Evolutionary conservation across 2,329 filamentous ascomycete genomes (phyloP).

Genomic region (Pestalotiopsis fici): DNA sequence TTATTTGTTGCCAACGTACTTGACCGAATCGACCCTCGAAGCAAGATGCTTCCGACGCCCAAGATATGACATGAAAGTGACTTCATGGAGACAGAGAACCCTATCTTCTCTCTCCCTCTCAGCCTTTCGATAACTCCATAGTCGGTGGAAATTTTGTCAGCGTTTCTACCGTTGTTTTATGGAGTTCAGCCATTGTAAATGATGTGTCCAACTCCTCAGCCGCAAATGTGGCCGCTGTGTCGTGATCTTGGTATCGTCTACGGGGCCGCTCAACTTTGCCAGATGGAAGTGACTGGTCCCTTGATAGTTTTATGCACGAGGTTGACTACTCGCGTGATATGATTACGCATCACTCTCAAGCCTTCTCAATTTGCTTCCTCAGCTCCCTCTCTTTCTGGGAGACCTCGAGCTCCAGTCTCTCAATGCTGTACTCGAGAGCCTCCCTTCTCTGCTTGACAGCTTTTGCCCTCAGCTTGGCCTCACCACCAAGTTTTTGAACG

Average conservation of each 20-base stretch:
- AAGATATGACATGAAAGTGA: background rate
- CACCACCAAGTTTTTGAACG: slow-evolving; percentile 47
- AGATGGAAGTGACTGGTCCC: too few species aligned
- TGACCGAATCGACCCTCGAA: background rate
- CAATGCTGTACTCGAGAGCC: slow-evolving; percentile 82
- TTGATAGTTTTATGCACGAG: too few species aligned
- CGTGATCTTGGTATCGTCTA: too few species aligned
- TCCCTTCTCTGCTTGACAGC: slow-evolving; percentile 81
- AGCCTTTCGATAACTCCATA: too few species aligned
- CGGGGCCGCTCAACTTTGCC: too few species aligned
- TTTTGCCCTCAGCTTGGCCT: slow-evolving; percentile 52
- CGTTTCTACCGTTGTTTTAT: too few species aligned
- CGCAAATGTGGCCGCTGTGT: too few species aligned
- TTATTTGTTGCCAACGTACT: background rate
- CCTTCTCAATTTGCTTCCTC: slow-evolving; percentile 47
- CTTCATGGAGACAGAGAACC: too few species aligned
- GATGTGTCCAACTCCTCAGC: too few species aligned
- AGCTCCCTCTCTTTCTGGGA: slow-evolving; percentile 69
- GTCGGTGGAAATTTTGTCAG: too few species aligned
- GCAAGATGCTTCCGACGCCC: background rate
- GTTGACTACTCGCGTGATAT: background rate
- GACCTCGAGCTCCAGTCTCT: slow-evolving; percentile 83
- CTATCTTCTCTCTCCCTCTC: too few species aligned
- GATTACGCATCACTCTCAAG: slow-evolving; percentile 18
- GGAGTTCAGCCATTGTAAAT: too few species aligned